Evolutionary conservation across 805 yeast species (phyloP).

Genomic region (Spathaspora arborariae): DNA sequence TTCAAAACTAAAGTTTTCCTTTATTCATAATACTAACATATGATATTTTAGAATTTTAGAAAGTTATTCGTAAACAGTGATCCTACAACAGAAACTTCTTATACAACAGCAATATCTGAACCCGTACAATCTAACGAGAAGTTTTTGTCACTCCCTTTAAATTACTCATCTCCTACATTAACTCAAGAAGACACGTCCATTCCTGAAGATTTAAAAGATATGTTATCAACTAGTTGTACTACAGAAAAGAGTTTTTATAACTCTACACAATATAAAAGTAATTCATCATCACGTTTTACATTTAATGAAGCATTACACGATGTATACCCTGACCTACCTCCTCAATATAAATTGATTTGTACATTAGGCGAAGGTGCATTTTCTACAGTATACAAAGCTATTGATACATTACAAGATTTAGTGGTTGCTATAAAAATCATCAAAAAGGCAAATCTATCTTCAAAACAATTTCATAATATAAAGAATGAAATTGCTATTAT

Average conservation of each 20-base stretch:
- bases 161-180: not conserved
- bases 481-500: conserved; percentile 71
- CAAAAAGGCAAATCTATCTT: conserved; percentile 52
- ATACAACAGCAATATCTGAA: conserved; percentile 7
- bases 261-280: not conserved
- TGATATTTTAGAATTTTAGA: conserved; percentile 6
- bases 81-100: conserved; percentile 6
- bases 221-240: not conserved
- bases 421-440: conserved; percentile 76
- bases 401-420: conserved; percentile 28
- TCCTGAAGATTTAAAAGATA: not conserved
- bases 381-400: conserved; percentile 76
- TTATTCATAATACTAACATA: conserved; percentile 3
- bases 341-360: conserved; percentile 26
- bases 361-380: conserved; percentile 84
- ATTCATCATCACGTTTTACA: not conserved
- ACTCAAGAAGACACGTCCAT: not conserved
- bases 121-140: conserved; percentile 3
- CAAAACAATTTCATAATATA: conserved; percentile 52
- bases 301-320: conserved; percentile 4
- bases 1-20: not conserved
- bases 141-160: not conserved
- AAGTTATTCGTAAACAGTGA: conserved; percentile 5
- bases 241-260: not conserved
- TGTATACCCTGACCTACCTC: conserved; percentile 25